A percentile compares a stretch with the other conserved stretches of the same genome.
These are phyloP conservation scores for Nicotiana benthamiana DNA, from an alignment of 257 asterid genomes.

Conservation along the genomic window DNA sequence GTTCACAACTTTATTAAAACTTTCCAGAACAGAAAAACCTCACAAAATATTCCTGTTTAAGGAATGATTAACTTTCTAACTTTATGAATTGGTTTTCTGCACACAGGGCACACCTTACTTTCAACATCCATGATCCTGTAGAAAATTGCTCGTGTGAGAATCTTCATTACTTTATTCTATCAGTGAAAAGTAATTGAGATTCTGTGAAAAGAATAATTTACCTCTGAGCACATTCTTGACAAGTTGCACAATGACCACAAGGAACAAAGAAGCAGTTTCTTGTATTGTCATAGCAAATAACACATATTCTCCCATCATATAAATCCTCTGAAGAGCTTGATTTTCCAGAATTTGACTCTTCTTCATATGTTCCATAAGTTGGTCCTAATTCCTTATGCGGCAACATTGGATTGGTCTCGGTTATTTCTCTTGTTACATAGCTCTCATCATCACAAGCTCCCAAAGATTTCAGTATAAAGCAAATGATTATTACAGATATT, in stretches of 20 bases:
- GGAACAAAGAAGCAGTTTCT: conserved; percentile 28
- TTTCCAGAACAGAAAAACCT: neutral
- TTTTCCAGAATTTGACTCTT: neutral
- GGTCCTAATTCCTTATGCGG: conserved; percentile 5
- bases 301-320: conserved; percentile 24
- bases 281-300: conserved; percentile 21
- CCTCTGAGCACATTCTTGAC: conserved; percentile 24
- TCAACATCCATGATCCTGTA: conserved; percentile 28
- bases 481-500: neutral
- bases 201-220: neutral
- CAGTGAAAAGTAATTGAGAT: neutral
- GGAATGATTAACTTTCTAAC: conserved; percentile 16
- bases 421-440: neutral
- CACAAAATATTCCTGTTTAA: neutral
- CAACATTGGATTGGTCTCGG: conserved; percentile 11
- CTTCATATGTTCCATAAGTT: conserved; percentile 22
- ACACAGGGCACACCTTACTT: conserved; percentile 24
- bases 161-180: neutral
- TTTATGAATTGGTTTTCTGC: conserved; percentile 19
- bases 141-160: neutral
- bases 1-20: neutral
- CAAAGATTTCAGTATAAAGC: conserved; percentile 9
- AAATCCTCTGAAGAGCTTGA: conserved; percentile 19
- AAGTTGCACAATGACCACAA: conserved; percentile 31
- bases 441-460: conserved; percentile 10